Evolutionary conservation across 306 rosid genomes (phyloP), one percentile per base, ranked within the genome.

Genomic region (Citrullus amarus): DNA sequence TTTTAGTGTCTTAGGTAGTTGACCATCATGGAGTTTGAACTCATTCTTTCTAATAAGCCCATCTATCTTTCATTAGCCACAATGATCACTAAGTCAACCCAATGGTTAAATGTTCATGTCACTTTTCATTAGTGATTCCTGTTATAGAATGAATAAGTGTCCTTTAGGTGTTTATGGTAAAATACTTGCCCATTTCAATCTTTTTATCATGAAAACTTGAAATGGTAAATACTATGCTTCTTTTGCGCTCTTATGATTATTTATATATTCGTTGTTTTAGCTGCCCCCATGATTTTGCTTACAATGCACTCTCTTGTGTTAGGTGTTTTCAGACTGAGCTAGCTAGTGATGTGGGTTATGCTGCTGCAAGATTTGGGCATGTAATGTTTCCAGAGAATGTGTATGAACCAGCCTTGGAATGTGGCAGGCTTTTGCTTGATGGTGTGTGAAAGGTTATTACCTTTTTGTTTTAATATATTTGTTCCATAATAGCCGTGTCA

Each of bases 371-470:
- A 89, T 95, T 76, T 89, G 98, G 98, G 80, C 98, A 95, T 83
- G 97, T 95, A 39, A 95, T 95, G 98, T 95, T 95, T 88, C 97
- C 98, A 46, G 97, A 95, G 89, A 95, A 95, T 84, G 88, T 95
- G 56, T 88, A 92, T 11, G 98, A 95, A 79, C 98, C 98, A 78
- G 97, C 91, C 81, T 81, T 95, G 80, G 83, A 86, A 82, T 88
- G 93, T 85, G 96, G 96, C 98, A 55, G 96, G 86, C 90, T 95
- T 85, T 89, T 95, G 87, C 97, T 92, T 85, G 87, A 89, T 83
- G 97, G 97, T 44, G 97, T 84, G n/a, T 39, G 97, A 91, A 92
- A 89, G 96, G 97, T 92, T 68, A 46, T 87, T 56, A 75, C 16
- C 20, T 70, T 50, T 34, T 46, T 48, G 30, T 66, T 28, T 77